Conservation (phyloP, 108 stramenopile genomes). For the Schizochytrium sp. region DNA sequence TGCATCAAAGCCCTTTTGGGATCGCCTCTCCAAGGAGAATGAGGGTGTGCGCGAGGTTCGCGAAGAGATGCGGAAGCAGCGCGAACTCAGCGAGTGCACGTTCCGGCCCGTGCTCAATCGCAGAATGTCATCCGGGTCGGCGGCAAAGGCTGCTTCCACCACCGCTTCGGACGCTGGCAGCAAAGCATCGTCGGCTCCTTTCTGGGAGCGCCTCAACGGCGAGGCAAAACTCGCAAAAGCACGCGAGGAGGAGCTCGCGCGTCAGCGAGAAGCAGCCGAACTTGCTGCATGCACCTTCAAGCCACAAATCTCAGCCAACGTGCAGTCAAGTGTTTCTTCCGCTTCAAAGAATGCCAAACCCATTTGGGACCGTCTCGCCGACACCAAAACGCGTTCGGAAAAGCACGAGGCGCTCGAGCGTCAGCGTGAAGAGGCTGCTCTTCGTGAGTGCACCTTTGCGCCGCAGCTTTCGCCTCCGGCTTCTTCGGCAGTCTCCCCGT, state of each 20-base stretch:
- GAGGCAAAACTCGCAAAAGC: background rate
- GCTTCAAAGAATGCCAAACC: background rate
- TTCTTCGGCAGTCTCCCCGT: background rate
- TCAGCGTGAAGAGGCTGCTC: background rate
- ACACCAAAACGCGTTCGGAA: background rate
- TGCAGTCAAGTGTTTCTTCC: background rate
- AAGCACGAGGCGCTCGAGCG: background rate
- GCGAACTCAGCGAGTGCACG: background rate
- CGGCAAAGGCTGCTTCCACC: background rate
- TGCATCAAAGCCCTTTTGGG: background rate
- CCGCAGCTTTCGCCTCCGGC: background rate
- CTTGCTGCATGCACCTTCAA: background rate
- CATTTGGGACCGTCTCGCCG: constrained; percentile 13
- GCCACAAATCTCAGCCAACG: background rate
- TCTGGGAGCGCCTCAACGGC: background rate
- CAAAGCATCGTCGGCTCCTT: background rate
- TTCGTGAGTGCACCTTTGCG: background rate
- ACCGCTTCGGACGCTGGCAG: too few species aligned
- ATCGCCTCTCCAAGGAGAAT: background rate
- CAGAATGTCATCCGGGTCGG: background rate
- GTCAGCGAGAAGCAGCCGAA: background rate
- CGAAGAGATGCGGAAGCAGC: background rate
- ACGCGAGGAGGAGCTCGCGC: background rate
- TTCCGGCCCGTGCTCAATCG: background rate
- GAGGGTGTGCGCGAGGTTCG: background rate